Evolutionary conservation across 495 filamentous ascomycete species (phyloP), one percentile per base, ranked within the genome.

Genomic region (Tuber melanosporum): DNA sequence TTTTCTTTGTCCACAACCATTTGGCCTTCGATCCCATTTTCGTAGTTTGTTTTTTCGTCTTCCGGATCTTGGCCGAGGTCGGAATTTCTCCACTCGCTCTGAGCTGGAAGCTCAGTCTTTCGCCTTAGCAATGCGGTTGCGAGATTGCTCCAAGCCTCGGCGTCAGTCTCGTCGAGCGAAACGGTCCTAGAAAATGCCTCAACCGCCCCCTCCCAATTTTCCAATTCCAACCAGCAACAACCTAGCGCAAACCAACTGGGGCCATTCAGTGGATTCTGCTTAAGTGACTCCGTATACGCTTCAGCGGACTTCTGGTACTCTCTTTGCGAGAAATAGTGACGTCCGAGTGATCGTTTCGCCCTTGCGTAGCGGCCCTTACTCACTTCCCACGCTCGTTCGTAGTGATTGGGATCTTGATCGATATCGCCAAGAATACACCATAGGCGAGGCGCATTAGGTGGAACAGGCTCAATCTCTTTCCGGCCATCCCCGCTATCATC

Each of bases 361-460:
- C 95, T 88, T 7, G 94, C 90, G 83, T 93, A 98, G 44, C 95
- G 88, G 73, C 89, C 82, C 5, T 89, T 89, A 0, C 94, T 97
- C 47, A 97, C 90, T 10, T 92, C 90, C 95, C 95, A 99, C 0
- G 95, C 94, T 17, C 91, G 90, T 78, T 93, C 89, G 85, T 95
- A 98, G 84, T 92, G 88, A 19, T 79, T 84, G 1, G 91, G 88
- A 47, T 94, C 88, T 26, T 90, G 87, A 74, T 95, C 92, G 49
- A 99, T 87, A 78, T 99, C 95, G 32, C 96, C 95, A 3, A 99
- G 86, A 75, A 99, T 98, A 83, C 95, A 98, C 86, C 93, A 95
- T 7, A 98, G 85, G 0, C 95, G 89, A 0, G 95, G 93, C 4
- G 96, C 94, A 84, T 98, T 91, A 3, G 90, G 87, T 0, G 95